Evolutionary conservation across 2,329 filamentous ascomycete species (phyloP).

Genomic region (Colletotrichum orchidophilum): DNA sequence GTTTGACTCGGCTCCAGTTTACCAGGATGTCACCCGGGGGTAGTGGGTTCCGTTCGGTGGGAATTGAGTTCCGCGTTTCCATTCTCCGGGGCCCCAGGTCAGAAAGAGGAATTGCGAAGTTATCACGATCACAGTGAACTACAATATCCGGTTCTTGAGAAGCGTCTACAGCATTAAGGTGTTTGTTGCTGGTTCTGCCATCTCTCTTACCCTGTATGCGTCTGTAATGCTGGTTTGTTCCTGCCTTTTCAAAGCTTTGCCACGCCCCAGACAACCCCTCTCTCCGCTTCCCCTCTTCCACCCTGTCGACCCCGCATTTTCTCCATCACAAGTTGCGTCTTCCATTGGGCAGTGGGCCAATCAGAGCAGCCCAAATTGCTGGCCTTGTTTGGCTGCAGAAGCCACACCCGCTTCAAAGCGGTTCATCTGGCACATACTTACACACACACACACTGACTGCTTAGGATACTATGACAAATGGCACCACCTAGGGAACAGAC

Average conservation of each 20-base stretch:
- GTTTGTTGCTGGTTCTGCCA: not conserved
- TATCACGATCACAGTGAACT: too few relatives aligned
- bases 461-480: conserved; percentile 16
- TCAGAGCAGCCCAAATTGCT: not conserved
- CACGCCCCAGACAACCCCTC: not conserved
- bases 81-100: not conserved
- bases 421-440: conserved; percentile 21
- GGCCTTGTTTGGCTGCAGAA: conserved; percentile 9
- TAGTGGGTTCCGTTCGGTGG: not conserved
- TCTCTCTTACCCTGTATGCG: not conserved
- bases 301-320: conserved; percentile 27
- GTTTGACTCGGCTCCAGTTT: conserved; percentile 22
- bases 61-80: not conserved
- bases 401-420: conserved; percentile 29
- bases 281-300: conserved; percentile 13
- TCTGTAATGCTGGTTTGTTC: not conserved
- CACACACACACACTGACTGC: not conserved
- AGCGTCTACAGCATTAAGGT: not conserved
- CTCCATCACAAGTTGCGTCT: conserved; percentile 20
- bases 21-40: not conserved
- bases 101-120: not conserved
- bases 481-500: conserved; percentile 11
- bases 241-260: not conserved
- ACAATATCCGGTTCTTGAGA: not conserved
- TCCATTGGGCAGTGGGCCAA: conserved; percentile 11